Evolutionary conservation across 2,329 filamentous ascomycete species (phyloP), one percentile per base, ranked within the genome.

Genomic region (Fusarium tupiense): DNA sequence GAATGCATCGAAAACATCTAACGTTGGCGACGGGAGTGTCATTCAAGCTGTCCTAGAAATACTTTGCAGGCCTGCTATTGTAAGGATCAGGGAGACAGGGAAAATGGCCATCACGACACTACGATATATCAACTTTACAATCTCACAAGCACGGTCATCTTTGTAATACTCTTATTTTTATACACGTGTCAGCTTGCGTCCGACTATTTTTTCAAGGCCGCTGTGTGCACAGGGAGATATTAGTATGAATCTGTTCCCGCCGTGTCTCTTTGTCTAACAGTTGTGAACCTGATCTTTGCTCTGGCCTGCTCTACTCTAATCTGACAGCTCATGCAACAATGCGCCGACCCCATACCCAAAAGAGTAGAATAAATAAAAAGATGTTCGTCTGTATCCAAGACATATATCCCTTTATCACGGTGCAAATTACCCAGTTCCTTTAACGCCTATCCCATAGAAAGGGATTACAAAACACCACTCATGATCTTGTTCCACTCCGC

Each of bases 361-460:
- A 46, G 67, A 26, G 38, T 47, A 31, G 26, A 19, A 68, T 59
- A 26, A 47, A 31, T n/a, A 16, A 35, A 35, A 16, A 65, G 44
- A 43, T 24, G 40, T 33, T 49, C 64, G 43, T 62, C 33, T 61
- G 53, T 61, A 16, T 57, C 62, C 60, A 75, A 75, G 40, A 64
- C 50, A 64, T 64, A 62, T 64, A 26, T 69, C 50, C 62, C 66
- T 75, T 58, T 69, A 75, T 73, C 73, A 49, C 54, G 54, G 60
- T 69, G 56, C 60, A 74, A 52, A 71, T 60, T 62, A 40, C 61
- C 72, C 52, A 31, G 29, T 52, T 33, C 66, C 61, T 37, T 67
- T 66, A 67, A 77, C 67, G 72, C 65, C 72, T 38, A 44, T 58
- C 61, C 56, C 50, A 22, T 33, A 16, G 19, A 24, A 29, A 31